Evolutionary conservation across 1,284 basidiomycete genomes (phyloP).

Genomic region (Cryptococcus depauperatus): DNA sequence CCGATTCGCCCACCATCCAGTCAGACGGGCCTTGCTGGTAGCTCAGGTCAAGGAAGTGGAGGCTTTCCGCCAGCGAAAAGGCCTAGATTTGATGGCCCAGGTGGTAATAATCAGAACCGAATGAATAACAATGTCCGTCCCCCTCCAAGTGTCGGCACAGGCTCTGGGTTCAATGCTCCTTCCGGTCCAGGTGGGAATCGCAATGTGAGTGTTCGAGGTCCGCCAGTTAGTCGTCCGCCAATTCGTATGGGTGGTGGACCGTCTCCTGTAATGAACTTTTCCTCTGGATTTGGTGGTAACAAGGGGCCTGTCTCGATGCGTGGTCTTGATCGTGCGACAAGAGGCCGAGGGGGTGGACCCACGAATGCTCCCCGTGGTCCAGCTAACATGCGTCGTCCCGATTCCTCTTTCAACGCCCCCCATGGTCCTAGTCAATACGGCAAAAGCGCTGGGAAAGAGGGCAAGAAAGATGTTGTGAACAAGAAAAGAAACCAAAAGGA

Average conservation of each 20-base stretch:
- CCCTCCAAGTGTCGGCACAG: neutral
- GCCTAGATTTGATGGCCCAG: slow-evolving; percentile 70
- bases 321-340: slow-evolving; percentile 1
- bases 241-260: slow-evolving; percentile 29
- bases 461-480: slow-evolving; percentile 4
- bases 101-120: slow-evolving; percentile 1
- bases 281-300: slow-evolving; percentile 37
- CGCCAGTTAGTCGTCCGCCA: slow-evolving; percentile 18
- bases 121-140: slow-evolving; percentile 12
- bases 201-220: slow-evolving; percentile 9
- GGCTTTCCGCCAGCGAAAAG: slow-evolving; percentile 54
- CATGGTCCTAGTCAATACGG: neutral
- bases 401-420: neutral
- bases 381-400: slow-evolving; percentile 14
- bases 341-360: slow-evolving; percentile 17
- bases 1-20: slow-evolving; percentile 19
- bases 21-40: neutral
- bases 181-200: slow-evolving; percentile 29
- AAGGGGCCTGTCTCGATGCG: slow-evolving; percentile 14
- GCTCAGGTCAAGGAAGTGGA: slow-evolving; percentile 7
- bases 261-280: slow-evolving; percentile 23
- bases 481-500: slow-evolving; percentile 41
- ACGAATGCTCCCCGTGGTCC: slow-evolving; percentile 26
- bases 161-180: neutral
- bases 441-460: neutral